These are phyloP conservation scores for Lecanoromycetidae sp. DNA, from an alignment of 2,329 filamentous ascomycete genomes.

Conservation along the genomic window DNA sequence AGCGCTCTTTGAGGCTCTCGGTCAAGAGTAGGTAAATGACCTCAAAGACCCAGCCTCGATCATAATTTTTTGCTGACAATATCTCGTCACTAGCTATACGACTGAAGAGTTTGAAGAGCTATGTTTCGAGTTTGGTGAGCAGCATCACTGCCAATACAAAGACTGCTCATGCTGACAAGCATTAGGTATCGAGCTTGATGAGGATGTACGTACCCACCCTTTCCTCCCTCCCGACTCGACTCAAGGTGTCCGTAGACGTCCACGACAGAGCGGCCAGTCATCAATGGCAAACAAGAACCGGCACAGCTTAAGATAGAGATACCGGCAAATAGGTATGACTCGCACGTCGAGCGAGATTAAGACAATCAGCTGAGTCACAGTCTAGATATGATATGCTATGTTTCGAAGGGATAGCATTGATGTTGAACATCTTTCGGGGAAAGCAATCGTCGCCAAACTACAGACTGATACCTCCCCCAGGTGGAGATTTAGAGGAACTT, in stretches of 20 bases:
- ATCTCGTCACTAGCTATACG: constrained; percentile 52
- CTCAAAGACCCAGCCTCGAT: background rate
- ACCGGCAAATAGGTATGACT: constrained; percentile 75
- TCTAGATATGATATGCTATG: constrained; percentile 75
- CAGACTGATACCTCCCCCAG: constrained; percentile 57
- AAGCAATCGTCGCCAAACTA: constrained; percentile 67
- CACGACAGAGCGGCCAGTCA: constrained; percentile 57
- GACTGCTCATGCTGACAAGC: constrained; percentile 21
- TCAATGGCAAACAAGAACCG: constrained; percentile 70
- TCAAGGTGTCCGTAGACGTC: constrained; percentile 44
- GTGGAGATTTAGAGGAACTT: constrained; percentile 65
- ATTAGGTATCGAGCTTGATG: constrained; percentile 76
- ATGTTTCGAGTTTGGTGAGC: constrained; percentile 85
- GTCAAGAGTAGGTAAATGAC: constrained; percentile 57
- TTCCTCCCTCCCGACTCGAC: constrained; percentile 19
- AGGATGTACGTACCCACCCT: constrained; percentile 48
- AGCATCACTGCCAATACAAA: background rate
- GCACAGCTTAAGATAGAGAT: constrained; percentile 97
- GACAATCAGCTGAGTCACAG: constrained; percentile 17
- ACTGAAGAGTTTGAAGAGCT: constrained; percentile 92
- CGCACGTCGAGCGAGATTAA: background rate
- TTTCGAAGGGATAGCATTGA: constrained; percentile 90
- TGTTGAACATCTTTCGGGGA: constrained; percentile 88
- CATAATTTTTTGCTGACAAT: background rate
- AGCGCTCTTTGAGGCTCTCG: constrained; percentile 83